Base-by-base conservation (phyloP, 2,329 filamentous ascomycete genomes). In the Myriosclerotinia scirpicola region DNA sequence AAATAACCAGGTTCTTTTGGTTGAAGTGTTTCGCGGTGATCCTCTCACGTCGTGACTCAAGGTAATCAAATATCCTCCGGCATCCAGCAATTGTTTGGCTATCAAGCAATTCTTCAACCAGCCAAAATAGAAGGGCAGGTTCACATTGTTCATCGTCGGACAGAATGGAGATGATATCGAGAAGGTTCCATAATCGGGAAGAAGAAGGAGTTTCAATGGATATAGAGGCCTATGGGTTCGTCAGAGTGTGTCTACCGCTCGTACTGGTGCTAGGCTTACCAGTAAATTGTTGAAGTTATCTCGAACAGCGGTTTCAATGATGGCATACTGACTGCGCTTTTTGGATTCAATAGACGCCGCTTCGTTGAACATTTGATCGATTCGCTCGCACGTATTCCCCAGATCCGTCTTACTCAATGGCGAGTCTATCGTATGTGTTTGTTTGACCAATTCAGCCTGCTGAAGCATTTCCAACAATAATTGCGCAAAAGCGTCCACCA, bases 1-100 rank as follows among this genome's bases (percentile, higher is more conserved):
- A 81, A 71, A 98, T 95, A 67, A 96, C 88, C 53, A 98, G 81
- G 67, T 92, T 90, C 77, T 96, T 97, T 76, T 90, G 89, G 74
- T 88, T 88, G 75, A 93, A 92, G 73, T 93, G 86, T 77, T 83
- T 89, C 56, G 91, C 88, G 26, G 91, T 96, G 69, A 98, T 91
- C 52, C 90, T 86, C 77, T 98, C 93, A 74, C 95, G 87, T 67
- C 96, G 86, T 30, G 95, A 97, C 77, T 99, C 96, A 54, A 99
- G 85, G 74, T 93, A 99, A 76, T 96, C 93, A 76, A 99, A 98
- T 17, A 98, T 90, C 69, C 87, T 91, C 68, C 93, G 89, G 76
- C 95, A 99, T 42, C 92, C 93, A 34, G 92, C 86, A 53, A 97
- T 96, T 0, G 93, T 97, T 77, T 99, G 94, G 75, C 93, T 97